phyloP scores from a whole-genome alignment of 1,139 yeast species.

The Pichia sp. region DNA sequence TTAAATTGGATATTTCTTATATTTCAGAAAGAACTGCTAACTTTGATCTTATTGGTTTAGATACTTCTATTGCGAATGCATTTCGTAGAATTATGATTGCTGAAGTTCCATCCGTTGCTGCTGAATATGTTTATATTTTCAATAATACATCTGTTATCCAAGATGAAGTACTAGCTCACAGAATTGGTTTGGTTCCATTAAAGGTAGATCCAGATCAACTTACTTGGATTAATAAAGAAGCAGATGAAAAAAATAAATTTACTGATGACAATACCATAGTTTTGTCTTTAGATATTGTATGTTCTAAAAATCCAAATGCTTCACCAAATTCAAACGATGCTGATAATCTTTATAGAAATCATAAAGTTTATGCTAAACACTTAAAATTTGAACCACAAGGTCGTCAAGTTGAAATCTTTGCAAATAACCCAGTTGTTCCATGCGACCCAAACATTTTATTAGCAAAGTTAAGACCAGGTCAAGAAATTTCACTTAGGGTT shows the following conservation, averaged over 20 bases:
- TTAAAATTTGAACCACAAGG: conserved; percentile 91
- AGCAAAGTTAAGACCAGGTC: conserved; percentile 94
- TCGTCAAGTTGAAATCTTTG: conserved; percentile 64
- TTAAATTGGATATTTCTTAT: conserved; percentile 63
- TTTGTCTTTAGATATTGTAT: conserved; percentile 69
- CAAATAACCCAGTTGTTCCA: conserved; percentile 65
- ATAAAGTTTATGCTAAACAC: conserved; percentile 83
- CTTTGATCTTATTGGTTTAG: conserved; percentile 80
- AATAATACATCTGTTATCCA: conserved; percentile 95
- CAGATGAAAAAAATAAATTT: conserved; percentile 61
- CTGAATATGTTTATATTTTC: conserved; percentile 82
- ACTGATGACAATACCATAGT: conserved; percentile 89
- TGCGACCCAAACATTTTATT: conserved; percentile 82
- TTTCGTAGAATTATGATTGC: conserved; percentile 95
- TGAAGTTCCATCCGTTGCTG: conserved; percentile 94
- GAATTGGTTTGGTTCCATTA: conserved; percentile 88
- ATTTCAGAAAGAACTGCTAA: conserved; percentile 68
- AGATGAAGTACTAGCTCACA: conserved; percentile 92
- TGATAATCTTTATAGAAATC: conserved; percentile 71
- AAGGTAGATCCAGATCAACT: conserved; percentile 86
- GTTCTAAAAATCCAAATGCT: conserved; percentile 82
- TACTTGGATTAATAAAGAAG: conserved; percentile 64
- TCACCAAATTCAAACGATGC: conserved; percentile 78
- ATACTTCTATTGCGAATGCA: conserved; percentile 91
- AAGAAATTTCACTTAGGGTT: conserved; percentile 83